Base-by-base conservation (phyloP, 2,329 filamentous ascomycete genomes). In the Westerdykella ornata region DNA sequence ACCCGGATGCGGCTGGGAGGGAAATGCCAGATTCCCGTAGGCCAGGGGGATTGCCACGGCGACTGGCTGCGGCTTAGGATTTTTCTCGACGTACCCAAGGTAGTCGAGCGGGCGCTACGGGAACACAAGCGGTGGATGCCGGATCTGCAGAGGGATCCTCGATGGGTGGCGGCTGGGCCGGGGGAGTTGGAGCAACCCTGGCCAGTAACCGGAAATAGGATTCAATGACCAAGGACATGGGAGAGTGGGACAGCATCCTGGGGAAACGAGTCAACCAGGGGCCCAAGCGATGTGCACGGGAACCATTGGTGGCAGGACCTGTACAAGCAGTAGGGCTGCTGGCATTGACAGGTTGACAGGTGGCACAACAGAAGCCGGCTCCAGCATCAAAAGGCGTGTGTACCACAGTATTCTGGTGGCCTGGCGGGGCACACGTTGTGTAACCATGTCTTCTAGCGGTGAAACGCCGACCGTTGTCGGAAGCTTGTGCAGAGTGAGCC, bases 91-190 rank as follows among this genome's bases (percentile, higher is more conserved):
- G n/a, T n/a, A n/a, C n/a, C n/a, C n/a, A n/a, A n/a, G n/a, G n/a
- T n/a, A n/a, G n/a, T n/a, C n/a, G n/a, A 41, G 26, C 45, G 45
- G 43, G 38, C 17, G 26, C 32, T 13, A 31, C 39, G 46, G 47
- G 39, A 48, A 43, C 38, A 42, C 41, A 40, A 48, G 44, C 46
- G 49, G 53, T 35, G 51, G 47, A 39, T 48, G 47, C 48, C 49
- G 49, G 46, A 41, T 43, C 42, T n/a, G 30, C 30, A 33, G 4
- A 33, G 5, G 34, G 34, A 20, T 36, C 7, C 15, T 36, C 14
- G 18, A 18, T 22, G 3, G 12, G n/a, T n/a, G n/a, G 34, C 13
- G 13, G 5, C 16, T 33, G 30, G 30, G 15, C 5, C 13, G 15
- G 5, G 13, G 30, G 30, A 16, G 26, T 32, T n/a, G 30, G n/a